These are phyloP conservation scores for Diaporthe eres DNA, from an alignment of 2,329 filamentous ascomycete genomes.

Conservation along the genomic window DNA sequence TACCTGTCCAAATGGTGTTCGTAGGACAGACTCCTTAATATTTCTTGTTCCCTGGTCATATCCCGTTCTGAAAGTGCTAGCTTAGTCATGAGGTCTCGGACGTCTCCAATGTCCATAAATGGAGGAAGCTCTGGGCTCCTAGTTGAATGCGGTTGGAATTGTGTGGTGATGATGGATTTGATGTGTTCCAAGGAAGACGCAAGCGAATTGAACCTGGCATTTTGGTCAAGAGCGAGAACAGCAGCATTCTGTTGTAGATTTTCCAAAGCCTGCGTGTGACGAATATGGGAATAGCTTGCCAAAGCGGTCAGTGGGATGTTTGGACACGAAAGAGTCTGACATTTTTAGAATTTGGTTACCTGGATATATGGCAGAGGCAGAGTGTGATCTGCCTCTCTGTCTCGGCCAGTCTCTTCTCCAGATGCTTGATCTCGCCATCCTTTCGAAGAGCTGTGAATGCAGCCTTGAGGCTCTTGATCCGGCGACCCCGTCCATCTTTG, in stretches of 20 bases:
- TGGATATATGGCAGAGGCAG: neutral
- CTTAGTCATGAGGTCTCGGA: too few relatives aligned
- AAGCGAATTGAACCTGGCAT: too few relatives aligned
- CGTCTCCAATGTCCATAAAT: too few relatives aligned
- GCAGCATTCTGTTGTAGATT: too few relatives aligned
- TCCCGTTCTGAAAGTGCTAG: neutral
- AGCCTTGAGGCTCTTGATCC: neutral
- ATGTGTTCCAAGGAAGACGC: too few relatives aligned
- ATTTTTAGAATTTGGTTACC: neutral
- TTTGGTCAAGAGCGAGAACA: too few relatives aligned
- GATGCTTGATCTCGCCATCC: neutral
- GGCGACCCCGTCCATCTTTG: neutral
- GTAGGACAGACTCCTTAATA: neutral
- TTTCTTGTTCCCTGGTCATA: neutral
- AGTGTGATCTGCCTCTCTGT: neutral
- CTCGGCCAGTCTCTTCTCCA: neutral
- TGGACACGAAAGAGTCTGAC: neutral
- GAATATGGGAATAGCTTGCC: too few relatives aligned
- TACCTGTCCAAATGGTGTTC: neutral
- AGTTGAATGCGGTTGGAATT: too few relatives aligned
- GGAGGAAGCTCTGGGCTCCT: too few relatives aligned
- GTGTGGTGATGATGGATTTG: too few relatives aligned
- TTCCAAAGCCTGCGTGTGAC: too few relatives aligned
- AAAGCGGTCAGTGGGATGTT: too few relatives aligned
- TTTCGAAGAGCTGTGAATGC: neutral